phyloP scores from a whole-genome alignment of 495 filamentous ascomycete genomes.

The Aspergillus cavernicola region DNA sequence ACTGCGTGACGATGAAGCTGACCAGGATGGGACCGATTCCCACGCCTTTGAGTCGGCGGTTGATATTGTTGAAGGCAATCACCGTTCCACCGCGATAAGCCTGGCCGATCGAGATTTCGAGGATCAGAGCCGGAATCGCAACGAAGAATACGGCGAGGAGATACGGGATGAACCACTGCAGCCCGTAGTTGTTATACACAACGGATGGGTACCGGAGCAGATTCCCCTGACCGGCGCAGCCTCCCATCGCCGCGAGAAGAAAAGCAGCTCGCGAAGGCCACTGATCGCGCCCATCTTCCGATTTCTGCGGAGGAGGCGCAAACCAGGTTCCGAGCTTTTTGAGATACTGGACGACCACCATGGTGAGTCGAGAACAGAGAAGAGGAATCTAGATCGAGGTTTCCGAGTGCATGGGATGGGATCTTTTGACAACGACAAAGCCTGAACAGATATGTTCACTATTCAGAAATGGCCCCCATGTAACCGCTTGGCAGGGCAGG shows the following conservation, averaged over 20 bases:
- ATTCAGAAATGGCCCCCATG: neutral
- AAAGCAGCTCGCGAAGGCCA: conserved; percentile 25
- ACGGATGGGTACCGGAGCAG: conserved; percentile 25
- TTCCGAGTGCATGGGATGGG: neutral
- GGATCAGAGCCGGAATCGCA: conserved; percentile 45
- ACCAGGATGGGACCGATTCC: conserved; percentile 32
- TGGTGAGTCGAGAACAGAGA: neutral
- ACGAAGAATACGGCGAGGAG: conserved; percentile 32
- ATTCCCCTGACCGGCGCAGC: conserved; percentile 26
- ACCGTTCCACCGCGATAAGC: conserved; percentile 38
- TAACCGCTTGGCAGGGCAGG: neutral
- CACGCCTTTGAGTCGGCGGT: conserved; percentile 32
- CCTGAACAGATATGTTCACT: neutral
- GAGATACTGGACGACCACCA: conserved; percentile 15
- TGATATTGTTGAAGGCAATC: conserved; percentile 38
- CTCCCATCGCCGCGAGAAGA: conserved; percentile 26
- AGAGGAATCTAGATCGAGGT: neutral
- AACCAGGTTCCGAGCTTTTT: conserved; percentile 16
- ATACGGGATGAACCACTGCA: conserved; percentile 35
- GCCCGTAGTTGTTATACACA: conserved; percentile 25
- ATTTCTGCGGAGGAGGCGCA: conserved; percentile 23
- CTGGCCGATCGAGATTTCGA: conserved; percentile 38
- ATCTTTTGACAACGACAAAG: too few species aligned
- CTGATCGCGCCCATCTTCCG: conserved; percentile 26
- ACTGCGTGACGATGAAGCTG: conserved; percentile 34